Base-by-base conservation (phyloP, 2,329 filamentous ascomycete species). In the Hortaea werneckii region DNA sequence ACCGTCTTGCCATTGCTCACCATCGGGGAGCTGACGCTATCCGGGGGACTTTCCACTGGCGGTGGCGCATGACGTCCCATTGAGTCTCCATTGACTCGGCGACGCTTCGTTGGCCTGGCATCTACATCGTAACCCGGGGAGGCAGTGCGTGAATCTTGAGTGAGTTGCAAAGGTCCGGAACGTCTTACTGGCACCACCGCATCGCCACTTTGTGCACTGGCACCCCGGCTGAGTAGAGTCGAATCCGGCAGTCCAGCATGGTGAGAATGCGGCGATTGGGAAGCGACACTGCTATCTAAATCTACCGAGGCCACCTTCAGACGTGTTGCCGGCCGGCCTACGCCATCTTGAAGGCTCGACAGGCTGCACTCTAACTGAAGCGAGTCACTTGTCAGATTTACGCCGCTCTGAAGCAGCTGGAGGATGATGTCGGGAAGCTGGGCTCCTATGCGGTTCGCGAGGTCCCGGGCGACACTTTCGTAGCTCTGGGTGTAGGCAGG, bases 51-150 rank as follows among this genome's bases (percentile, higher is more conserved):
- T 20, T 20, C 20, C 20, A 20, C 20, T 20, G 20, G 20, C 4
- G 4, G 20, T 20, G 20, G 20, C 20, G 20, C 20, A 20, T 20
- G 20, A 20, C 20, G 20, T 20, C 20, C 20, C 20, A 20, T 20
- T 12, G 12, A 29, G 20, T 61, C 59, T 29, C 63, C 61, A 9
- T 61, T 60, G 2, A 59, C 59, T 41, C 62, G 63, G 12, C 60
- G 59, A 8, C 61, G 56, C 44, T 59, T 59, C 13, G 82, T 84
- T 6, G 53, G 51, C 42, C 53, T 49, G 26, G 51, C 42, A 9
- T 51, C 50, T n/a, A 48, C 40, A n/a, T 29, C 8, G 11, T 41
- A 38, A 35, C 10, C 30, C 4, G 40, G 12, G 8, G 27, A 29
- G 5, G 20, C 11, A 32, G 10, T 10, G 8, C 37, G 10, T 9